Percentiles rank a stretch among this genome's conserved stretches.
Conservation (phyloP, 2,329 filamentous ascomycete species). For the Aspergillus ochraceus region DNA sequence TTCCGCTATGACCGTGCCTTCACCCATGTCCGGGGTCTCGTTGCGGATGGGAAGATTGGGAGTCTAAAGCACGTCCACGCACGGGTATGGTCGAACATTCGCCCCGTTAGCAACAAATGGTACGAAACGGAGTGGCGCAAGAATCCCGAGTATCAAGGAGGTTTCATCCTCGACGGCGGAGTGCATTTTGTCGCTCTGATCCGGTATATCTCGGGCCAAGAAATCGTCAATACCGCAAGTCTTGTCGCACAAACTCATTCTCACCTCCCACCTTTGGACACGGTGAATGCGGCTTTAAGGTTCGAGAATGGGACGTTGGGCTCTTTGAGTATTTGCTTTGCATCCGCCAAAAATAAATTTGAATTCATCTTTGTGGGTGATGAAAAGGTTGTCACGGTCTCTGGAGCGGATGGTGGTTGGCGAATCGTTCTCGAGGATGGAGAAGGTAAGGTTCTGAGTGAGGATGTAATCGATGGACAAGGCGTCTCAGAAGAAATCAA, state of each 20-base stretch:
- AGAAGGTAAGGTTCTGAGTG: neutral
- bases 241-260: neutral
- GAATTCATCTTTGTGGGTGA: slow-evolving; percentile 2
- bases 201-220: slow-evolving; percentile 1
- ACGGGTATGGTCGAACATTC: neutral
- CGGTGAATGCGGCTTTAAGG: neutral
- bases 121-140: slow-evolving; percentile 62
- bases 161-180: slow-evolving; percentile 74
- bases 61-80: neutral
- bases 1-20: slow-evolving; percentile 4
- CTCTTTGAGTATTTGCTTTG: neutral
- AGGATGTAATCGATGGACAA: neutral
- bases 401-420: neutral
- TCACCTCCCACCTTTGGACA: neutral
- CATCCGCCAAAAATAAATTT: neutral
- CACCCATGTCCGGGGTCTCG: neutral
- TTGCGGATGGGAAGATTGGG: neutral
- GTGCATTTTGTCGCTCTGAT: slow-evolving; percentile 67
- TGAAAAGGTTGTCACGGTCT: neutral
- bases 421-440: neutral
- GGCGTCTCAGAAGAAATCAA: neutral
- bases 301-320: neutral
- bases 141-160: slow-evolving; percentile 69
- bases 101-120: slow-evolving; percentile 1
- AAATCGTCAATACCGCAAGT: neutral